Evolutionary conservation across 1,139 yeast genomes (phyloP).

Genomic region (Saccharomyces hybrid): DNA sequence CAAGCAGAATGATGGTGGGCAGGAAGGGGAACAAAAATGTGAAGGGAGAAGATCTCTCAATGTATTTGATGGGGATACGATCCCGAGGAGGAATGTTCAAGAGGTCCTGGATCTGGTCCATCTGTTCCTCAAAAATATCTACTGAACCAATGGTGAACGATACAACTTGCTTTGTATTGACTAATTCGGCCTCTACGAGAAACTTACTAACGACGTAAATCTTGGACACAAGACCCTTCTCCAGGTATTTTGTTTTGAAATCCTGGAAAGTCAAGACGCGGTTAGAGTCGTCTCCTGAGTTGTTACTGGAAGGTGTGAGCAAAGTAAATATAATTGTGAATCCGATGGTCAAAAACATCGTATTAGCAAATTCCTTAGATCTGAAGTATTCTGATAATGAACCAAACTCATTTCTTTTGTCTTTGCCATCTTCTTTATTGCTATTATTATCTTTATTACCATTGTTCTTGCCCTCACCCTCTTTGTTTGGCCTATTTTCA

Average conservation of each 20-base stretch:
- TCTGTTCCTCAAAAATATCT: constrained; percentile 80
- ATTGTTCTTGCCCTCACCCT: constrained; percentile 3
- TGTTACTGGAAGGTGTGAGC: constrained; percentile 25
- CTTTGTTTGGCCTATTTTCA: background rate
- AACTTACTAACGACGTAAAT: constrained; percentile 70
- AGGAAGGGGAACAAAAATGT: constrained; percentile 64
- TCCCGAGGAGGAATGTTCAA: constrained; percentile 55
- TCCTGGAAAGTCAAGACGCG: constrained; percentile 77
- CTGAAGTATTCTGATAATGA: constrained; percentile 33
- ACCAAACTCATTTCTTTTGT: constrained; percentile 24
- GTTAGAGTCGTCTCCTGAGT: constrained; percentile 24
- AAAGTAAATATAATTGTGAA: constrained; percentile 34
- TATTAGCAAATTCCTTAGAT: constrained; percentile 36
- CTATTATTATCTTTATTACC: constrained; percentile 6
- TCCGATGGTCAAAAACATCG: constrained; percentile 35
- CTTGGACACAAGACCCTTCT: constrained; percentile 73
- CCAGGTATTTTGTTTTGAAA: constrained; percentile 74
- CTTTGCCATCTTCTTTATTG: constrained; percentile 21
- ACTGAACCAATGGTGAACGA: constrained; percentile 85
- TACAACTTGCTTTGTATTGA: constrained; percentile 32
- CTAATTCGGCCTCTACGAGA: constrained; percentile 70
- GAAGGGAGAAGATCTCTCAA: constrained; percentile 57
- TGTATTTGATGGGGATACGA: constrained; percentile 78
- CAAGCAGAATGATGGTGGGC: constrained; percentile 79
- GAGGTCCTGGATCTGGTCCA: constrained; percentile 67